phyloP scores from a whole-genome alignment of 768 basidiomycete species.

The Boletus rubroflammeus region DNA sequence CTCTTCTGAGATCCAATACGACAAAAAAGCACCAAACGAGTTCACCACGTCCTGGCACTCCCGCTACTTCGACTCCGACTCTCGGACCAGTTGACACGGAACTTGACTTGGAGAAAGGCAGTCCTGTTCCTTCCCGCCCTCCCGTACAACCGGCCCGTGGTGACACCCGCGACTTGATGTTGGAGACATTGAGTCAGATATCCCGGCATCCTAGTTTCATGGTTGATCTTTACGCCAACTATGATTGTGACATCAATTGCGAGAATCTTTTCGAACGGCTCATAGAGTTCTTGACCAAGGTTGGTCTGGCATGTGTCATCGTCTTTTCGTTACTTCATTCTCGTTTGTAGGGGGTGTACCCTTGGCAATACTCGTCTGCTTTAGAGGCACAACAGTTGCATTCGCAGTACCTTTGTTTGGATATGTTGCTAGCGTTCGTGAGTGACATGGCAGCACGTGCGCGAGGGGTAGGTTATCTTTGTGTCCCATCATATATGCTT shows the following conservation, averaged over 20 bases:
- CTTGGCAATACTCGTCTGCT: constrained; percentile 54
- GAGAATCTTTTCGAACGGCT: constrained; percentile 94
- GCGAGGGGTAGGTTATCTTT: constrained; percentile 38
- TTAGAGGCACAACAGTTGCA: constrained; percentile 67
- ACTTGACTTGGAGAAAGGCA: constrained; percentile 46
- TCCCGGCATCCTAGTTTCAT: constrained; percentile 86
- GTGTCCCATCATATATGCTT: constrained; percentile 9
- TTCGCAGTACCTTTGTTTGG: constrained; percentile 83
- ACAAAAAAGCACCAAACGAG: constrained; percentile 35
- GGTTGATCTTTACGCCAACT: constrained; percentile 94
- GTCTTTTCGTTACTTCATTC: constrained; percentile 5
- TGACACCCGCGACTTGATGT: constrained; percentile 83
- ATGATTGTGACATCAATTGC: constrained; percentile 95
- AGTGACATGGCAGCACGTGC: constrained; percentile 79
- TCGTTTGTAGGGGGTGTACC: constrained; percentile 68
- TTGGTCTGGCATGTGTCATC: constrained; percentile 30
- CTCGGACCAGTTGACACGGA: constrained; percentile 37
- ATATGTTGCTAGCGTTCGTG: constrained; percentile 81
- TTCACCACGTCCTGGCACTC: constrained; percentile 54
- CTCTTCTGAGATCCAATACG: constrained; percentile 25
- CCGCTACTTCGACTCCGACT: constrained; percentile 42
- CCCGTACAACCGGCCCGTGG: constrained; percentile 75
- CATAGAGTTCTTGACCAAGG: constrained; percentile 84
- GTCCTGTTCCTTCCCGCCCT: constrained; percentile 50
- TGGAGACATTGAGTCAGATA: constrained; percentile 82